These are phyloP conservation scores for Picochlorum sp. DNA, from an alignment of 139 green algal species.

Conservation along the genomic window DNA sequence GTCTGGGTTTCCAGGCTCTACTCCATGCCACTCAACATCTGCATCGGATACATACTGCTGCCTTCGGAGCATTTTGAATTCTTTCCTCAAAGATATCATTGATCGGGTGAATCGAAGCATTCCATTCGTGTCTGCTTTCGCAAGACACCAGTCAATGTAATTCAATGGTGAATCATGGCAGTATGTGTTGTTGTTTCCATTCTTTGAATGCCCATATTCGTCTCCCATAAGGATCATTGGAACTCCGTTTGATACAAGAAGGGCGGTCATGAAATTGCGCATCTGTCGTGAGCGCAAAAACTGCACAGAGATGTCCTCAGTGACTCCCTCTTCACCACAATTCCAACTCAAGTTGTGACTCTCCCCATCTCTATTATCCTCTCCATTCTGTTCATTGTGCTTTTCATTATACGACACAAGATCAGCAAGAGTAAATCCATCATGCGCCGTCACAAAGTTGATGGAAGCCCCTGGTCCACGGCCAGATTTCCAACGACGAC, in stretches of 20 bases:
- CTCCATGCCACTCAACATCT: slow-evolving; percentile 85
- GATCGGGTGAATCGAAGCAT: slow-evolving; percentile 64
- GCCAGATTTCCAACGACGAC: slow-evolving; percentile 59
- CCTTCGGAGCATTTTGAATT: slow-evolving; percentile 49
- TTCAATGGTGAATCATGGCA: slow-evolving; percentile 91
- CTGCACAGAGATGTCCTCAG: slow-evolving; percentile 32
- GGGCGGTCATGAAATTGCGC: slow-evolving; percentile 78
- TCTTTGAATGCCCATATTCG: slow-evolving; percentile 89
- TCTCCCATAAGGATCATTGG: slow-evolving; percentile 97
- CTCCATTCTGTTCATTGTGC: slow-evolving; percentile 89
- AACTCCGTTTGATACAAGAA: slow-evolving; percentile 84
- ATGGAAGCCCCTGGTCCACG: slow-evolving; percentile 68
- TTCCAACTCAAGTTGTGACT: slow-evolving; percentile 96
- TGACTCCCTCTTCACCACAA: slow-evolving; percentile 85
- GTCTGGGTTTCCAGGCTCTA: slow-evolving; percentile 56
- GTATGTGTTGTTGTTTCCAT: slow-evolving; percentile 99
- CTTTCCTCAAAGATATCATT: slow-evolving; percentile 52
- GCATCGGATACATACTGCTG: slow-evolving; percentile 42
- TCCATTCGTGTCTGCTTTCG: slow-evolving; percentile 44
- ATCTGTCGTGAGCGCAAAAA: slow-evolving; percentile 62
- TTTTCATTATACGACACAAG: slow-evolving; percentile 94
- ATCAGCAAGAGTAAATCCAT: slow-evolving; percentile 95
- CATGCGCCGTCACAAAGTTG: slow-evolving; percentile 97
- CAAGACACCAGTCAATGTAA: slow-evolving; percentile 74
- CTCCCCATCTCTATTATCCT: slow-evolving; percentile 86